Conservation (phyloP, 2,329 filamentous ascomycete species). For the Teratosphaeria pseudoeucalypti region DNA sequence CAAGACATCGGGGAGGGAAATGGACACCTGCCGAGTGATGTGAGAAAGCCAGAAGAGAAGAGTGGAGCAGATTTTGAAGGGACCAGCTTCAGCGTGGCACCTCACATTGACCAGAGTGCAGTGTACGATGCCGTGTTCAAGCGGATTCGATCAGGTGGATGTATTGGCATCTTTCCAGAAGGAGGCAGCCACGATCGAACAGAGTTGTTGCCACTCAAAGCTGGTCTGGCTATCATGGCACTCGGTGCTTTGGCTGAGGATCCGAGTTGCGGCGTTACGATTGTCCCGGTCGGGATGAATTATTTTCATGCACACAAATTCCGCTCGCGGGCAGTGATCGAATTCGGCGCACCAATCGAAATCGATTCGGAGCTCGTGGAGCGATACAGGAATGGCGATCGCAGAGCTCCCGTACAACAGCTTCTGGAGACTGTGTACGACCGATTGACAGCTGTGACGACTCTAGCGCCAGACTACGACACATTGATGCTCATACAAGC, state of each 20-base stretch:
- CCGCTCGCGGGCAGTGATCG: constrained; percentile 85
- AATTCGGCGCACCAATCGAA: constrained; percentile 85
- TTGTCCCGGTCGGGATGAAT: constrained; percentile 97
- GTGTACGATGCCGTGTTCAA: constrained; percentile 92
- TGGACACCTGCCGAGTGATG: constrained; percentile 42
- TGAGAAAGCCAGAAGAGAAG: constrained; percentile 40
- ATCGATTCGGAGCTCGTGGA: constrained; percentile 73
- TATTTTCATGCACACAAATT: constrained; percentile 99
- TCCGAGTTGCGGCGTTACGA: constrained; percentile 80
- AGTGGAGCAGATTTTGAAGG: constrained; percentile 55
- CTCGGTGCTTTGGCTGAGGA: constrained; percentile 77
- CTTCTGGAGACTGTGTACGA: constrained; percentile 81
- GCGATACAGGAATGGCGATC: constrained; percentile 72
- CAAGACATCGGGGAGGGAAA: constrained; percentile 53
- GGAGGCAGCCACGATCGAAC: constrained; percentile 92
- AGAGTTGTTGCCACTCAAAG: constrained; percentile 83
- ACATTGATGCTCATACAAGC: constrained; percentile 96
- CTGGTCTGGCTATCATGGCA: constrained; percentile 96
- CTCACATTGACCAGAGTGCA: constrained; percentile 85
- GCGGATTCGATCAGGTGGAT: constrained; percentile 69
- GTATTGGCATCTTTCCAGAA: constrained; percentile 94
- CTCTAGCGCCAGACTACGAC: constrained; percentile 87
- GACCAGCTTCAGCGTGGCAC: constrained; percentile 75
- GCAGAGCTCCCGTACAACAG: constrained; percentile 75
- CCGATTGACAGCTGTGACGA: constrained; percentile 75